Base-by-base conservation (phyloP, 768 basidiomycete genomes). In the Mycena chlorophos region DNA sequence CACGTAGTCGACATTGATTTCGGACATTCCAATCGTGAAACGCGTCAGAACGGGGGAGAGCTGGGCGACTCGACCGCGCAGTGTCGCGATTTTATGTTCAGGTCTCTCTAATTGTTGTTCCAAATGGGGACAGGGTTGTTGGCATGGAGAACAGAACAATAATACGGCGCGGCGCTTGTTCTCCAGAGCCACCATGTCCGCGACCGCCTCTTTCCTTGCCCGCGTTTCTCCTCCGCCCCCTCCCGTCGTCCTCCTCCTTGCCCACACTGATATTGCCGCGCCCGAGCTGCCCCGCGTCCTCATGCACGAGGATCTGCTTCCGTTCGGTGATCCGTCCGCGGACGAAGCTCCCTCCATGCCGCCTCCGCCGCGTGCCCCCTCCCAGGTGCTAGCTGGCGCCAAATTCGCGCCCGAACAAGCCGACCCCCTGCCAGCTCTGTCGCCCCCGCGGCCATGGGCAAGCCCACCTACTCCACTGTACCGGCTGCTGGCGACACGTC, bases 231-330 rank as follows among this genome's bases (percentile, higher is more conserved):
- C 25, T 16, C 51, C 51, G 5, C 51, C 51, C 20, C 23, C 26
- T 16, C 39, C 51, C 25, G 37, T 52, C 40, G 38, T 52, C 26
- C 16, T 52, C 16, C 51, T n/a, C n/a, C 51, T 52, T 29, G 37
- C 51, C n/a, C 38, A 52, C 40, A 52, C 51, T n/a, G 16, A 40
- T 26, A 23, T 52, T 26, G 14, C n/a, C 28, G 43, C 13, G 13
- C 51, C 51, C 16, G 27, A 3, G 6, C 28, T 52, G 8, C 40
- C 37, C 3, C 3, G 16, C 10, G 38, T 52, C 39, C 51, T 52
- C 38, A 40, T 40, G 51, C 51, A 52, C 26, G 38, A 52, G 31
- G 51, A 52, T 43, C 51, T 52, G 34, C 23, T 16, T 22, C 39
- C 25, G 22, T 49, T 31, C 31, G n/a, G n/a, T n/a, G 17, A 34